Evolutionary conservation across 2,329 filamentous ascomycete genomes (phyloP).

Genomic region (Cladophialophora immunda): DNA sequence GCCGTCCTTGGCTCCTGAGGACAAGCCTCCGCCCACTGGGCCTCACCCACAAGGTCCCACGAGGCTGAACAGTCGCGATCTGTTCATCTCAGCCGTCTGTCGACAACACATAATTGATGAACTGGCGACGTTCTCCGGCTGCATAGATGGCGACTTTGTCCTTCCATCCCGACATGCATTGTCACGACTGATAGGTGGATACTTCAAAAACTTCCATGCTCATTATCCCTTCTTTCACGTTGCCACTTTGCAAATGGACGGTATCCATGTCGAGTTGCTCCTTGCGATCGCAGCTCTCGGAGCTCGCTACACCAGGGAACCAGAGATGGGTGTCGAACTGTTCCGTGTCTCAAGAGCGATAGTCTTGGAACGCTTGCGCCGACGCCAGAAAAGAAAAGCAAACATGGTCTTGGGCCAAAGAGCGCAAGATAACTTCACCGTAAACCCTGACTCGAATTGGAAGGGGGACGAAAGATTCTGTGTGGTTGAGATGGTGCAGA

Average conservation of each 20-base stretch:
- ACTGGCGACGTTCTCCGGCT: slow-evolving; percentile 26
- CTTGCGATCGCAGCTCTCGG: slow-evolving; percentile 72
- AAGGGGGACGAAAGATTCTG: neutral
- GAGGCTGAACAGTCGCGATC: slow-evolving; percentile 30
- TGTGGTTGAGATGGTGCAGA: slow-evolving; percentile 16
- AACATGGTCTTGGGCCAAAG: neutral
- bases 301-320: slow-evolving; percentile 43
- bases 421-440: neutral
- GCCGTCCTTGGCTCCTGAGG: slow-evolving; percentile 50
- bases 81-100: slow-evolving; percentile 44
- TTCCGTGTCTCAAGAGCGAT: neutral
- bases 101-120: slow-evolving; percentile 40
- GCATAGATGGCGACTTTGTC: slow-evolving; percentile 29
- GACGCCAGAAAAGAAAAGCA: slow-evolving; percentile 2
- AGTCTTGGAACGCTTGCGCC: neutral
- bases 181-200: slow-evolving; percentile 74
- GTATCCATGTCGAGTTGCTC: slow-evolving; percentile 72
- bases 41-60: neutral
- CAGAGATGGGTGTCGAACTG: slow-evolving; percentile 9
- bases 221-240: slow-evolving; percentile 72
- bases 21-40: slow-evolving; percentile 33
- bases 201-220: slow-evolving; percentile 71
- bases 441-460: neutral
- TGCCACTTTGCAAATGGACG: slow-evolving; percentile 69
- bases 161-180: slow-evolving; percentile 72